phyloP scores from a whole-genome alignment of 768 basidiomycete species.

The Lentinula sp. region DNA sequence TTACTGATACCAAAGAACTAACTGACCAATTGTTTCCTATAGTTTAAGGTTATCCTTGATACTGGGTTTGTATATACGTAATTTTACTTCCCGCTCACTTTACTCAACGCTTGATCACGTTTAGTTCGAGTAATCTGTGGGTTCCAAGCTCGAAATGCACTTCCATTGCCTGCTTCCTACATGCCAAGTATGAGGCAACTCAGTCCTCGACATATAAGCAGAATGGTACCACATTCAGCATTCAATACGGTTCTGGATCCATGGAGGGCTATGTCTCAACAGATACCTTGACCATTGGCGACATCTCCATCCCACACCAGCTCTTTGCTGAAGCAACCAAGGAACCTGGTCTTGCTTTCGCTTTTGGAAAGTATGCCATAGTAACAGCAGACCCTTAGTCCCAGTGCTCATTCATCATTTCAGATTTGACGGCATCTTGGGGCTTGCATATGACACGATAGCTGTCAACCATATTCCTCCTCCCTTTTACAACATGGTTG shows the following conservation, averaged over 20 bases:
- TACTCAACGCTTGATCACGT: background rate
- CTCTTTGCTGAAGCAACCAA: conserved; percentile 95
- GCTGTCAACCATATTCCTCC: conserved; percentile 89
- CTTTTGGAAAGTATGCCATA: conserved; percentile 85
- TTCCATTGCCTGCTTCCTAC: conserved; percentile 92
- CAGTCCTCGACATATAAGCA: conserved; percentile 80
- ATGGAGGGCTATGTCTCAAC: conserved; percentile 95
- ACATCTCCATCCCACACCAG: conserved; percentile 64
- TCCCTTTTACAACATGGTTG: conserved; percentile 92
- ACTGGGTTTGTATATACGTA: conserved; percentile 52
- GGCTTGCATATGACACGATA: conserved; percentile 93
- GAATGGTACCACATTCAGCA: conserved; percentile 86
- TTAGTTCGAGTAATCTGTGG: conserved; percentile 89
- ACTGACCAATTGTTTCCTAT: conserved; percentile 6
- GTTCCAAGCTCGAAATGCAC: conserved; percentile 78
- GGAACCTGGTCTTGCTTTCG: conserved; percentile 96
- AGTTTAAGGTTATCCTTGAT: conserved; percentile 95
- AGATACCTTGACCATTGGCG: conserved; percentile 77
- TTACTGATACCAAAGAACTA: background rate
- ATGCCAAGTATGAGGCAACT: conserved; percentile 82
- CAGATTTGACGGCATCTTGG: conserved; percentile 94
- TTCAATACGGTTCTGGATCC: conserved; percentile 93
- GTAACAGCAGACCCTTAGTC: background rate
- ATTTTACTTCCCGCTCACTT: background rate
- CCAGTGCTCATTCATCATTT: background rate